Base-by-base conservation (phyloP, 2,329 filamentous ascomycete species). In the Alternaria ethzedia region DNA sequence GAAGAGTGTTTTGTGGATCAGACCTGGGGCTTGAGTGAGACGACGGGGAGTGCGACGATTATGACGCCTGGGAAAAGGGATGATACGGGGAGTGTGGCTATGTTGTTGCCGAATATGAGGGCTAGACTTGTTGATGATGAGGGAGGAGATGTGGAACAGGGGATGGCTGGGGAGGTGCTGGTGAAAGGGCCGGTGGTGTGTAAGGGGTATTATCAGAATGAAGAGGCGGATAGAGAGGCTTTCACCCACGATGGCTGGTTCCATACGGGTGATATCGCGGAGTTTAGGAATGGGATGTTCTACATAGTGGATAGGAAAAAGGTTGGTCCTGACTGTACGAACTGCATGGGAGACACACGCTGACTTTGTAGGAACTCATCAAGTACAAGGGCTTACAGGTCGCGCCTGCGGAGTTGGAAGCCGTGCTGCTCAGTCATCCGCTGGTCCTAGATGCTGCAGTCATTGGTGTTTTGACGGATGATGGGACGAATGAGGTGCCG, bases 11-110 rank as follows among this genome's bases (percentile, higher is more conserved):
- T 78, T 12, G 77, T 89, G 15, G 76, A 75, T 0, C 87, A 89
- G 76, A 86, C 85, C 0, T 89, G 86, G 86, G 87, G 88, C 0
- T 72, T 88, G 44, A 88, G 84, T 47, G 88, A 89, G 76, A 87
- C 86, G 7, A 80, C 76, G 1, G 80, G 86, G 1, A 80, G 80
- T 0, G 82, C 85, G 7, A 88, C 86, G 0, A 61, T 81, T 25
- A 80, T 84, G 63, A 82, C 82, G 0, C 75, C 79, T 9, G 81
- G 79, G 0, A 74, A 76, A 54, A 70, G 71, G 11, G 83, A 85
- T 56, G 78, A 80, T 10, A 83, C 82, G 1, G 86, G 86, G 3
- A 85, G 83, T 30, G 80, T 88, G 6, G 77, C 79, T 2, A 73
- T 76, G 8, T 68, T 85, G 26, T 70, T 84, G 0, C 79, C 82